Evolutionary conservation across 768 basidiomycete species (phyloP), one percentile per base, ranked within the genome.

Genomic region (Holtermannia corniformis): DNA sequence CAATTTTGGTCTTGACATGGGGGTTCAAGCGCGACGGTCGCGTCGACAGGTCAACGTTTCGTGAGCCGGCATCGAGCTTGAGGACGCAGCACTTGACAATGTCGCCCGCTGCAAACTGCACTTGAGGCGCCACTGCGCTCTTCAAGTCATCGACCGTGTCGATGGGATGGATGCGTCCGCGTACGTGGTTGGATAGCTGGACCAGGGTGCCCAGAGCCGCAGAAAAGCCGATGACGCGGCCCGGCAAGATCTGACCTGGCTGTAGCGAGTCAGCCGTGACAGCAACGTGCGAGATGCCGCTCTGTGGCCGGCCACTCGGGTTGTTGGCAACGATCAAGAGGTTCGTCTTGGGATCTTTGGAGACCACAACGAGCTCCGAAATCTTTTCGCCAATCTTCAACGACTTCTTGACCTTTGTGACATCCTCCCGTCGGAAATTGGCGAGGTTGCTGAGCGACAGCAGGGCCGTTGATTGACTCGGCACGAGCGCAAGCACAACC

Each of bases 391-490:
- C 87, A 5, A 76, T 74, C 59, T 83, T 81, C 45, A 96, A 73
- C 5, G 74, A 70, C 2, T 74, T 72, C 22, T 81, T 80, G 21
- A 91, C 75, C 62, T 86, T 84, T 22, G 82, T 75, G 16, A 84
- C 73, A 1, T 83, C 76, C n/a, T 81, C 69, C 24, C 75, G 77
- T 28, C 86, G 81, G 59, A 84, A 81, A 59, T 87, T 89, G 11
- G 92, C 90, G 52, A 96, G 76, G 58, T 86, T 86, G 65, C 84
- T 84, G 57, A 95, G 75, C 0, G 92, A 89, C n/a, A 96, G 74
- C 22, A 96, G 78, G 0, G 87, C 90, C 37, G 82, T 82, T 41
- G 84, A 77, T 60, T 80, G 76, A 3, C 80, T 81, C 1, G 85
- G 83, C 51, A 81, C 75, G 22, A 96, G 78, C 12, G 79, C 79